These are phyloP conservation scores for Antrodiella citrinella DNA, from an alignment of 768 basidiomycete genomes.

Conservation along the genomic window DNA sequence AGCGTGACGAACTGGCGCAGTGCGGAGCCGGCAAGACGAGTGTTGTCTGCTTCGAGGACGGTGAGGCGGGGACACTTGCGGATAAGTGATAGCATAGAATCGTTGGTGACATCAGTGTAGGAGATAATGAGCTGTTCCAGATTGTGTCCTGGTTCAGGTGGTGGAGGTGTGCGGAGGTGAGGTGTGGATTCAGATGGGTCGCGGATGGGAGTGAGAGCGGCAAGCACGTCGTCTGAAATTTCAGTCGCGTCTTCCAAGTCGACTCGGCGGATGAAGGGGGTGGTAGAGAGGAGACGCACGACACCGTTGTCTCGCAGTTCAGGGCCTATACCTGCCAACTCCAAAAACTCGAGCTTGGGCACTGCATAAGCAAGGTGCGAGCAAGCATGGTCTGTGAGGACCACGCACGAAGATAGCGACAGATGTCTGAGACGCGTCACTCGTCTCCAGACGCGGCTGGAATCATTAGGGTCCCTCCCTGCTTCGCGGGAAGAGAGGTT, in stretches of 20 bases:
- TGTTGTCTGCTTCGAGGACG: conserved; percentile 74
- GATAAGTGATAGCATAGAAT: conserved; percentile 56
- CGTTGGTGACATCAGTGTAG: conserved; percentile 55
- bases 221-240: conserved; percentile 67
- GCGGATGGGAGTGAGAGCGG: conserved; percentile 58
- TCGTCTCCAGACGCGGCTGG: conserved; percentile 41
- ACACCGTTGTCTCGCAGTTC: conserved; percentile 71
- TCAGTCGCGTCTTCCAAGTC: conserved; percentile 82
- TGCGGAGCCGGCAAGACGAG: conserved; percentile 53
- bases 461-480: conserved; percentile 50
- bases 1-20: conserved; percentile 62
- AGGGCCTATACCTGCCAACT: conserved; percentile 68
- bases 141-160: conserved; percentile 49
- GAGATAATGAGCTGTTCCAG: conserved; percentile 71
- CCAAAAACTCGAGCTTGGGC: conserved; percentile 68
- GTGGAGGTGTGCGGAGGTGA: conserved; percentile 10
- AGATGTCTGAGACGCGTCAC: conserved; percentile 69
- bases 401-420: conserved; percentile 57
- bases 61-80: conserved; percentile 51
- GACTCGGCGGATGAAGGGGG: conserved; percentile 61
- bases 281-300: conserved; percentile 57
- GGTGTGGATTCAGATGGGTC: conserved; percentile 11
- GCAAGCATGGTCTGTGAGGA: conserved; percentile 71
- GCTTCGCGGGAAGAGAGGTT: conserved; percentile 54
- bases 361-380: conserved; percentile 62